Base-by-base conservation (phyloP, 768 basidiomycete genomes). In the Mycena albidolilacea region DNA sequence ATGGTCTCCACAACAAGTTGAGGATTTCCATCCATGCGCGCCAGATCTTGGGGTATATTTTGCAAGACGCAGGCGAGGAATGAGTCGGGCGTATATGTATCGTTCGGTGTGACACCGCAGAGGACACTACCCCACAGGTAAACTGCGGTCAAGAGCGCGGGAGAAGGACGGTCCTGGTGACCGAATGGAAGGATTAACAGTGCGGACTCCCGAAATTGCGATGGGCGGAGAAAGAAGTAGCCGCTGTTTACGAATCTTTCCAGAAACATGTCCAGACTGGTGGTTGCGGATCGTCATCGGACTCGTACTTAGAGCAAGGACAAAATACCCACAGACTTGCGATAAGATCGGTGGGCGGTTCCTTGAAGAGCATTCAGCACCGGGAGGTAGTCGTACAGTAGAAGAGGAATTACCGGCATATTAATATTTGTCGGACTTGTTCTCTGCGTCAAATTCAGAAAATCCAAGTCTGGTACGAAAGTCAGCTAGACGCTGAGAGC, bases 71-170 rank as follows among this genome's bases (percentile, higher is more conserved):
- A 66, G 15, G 35, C 39, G 12, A 64, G 55, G 15, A 62, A 66
- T 7, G 19, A 48, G 14, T 54, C 57, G 0, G 59, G 43, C 2
- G 69, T 58, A 3, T 58, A 64, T 1, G 74, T 54, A 73, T 6
- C 81, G 78, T 68, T 30, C 86, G 82, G 5, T 85, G 52, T 82
- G 3, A 43, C 15, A 5, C 11, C 83, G 0, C 87, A 85, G n/a
- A 92, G 82, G 66, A 87, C 85, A 44, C 85, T 78, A 10, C 89
- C 90, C 84, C 89, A 87, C 0, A 92, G 83, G 59, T 87, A 88
- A 1, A 89, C 85, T 5, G 82, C 83, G 70, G 82, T 87, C 44
- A 88, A 81, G 5, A 91, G 81, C 5, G 87, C 87, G 11, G 87
- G 86, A 6, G 88, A 81, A 21, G 88, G 88, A 4, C 88, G 80